Conservation (phyloP, 306 rosid genomes). For the Lagenaria siceraria region DNA sequence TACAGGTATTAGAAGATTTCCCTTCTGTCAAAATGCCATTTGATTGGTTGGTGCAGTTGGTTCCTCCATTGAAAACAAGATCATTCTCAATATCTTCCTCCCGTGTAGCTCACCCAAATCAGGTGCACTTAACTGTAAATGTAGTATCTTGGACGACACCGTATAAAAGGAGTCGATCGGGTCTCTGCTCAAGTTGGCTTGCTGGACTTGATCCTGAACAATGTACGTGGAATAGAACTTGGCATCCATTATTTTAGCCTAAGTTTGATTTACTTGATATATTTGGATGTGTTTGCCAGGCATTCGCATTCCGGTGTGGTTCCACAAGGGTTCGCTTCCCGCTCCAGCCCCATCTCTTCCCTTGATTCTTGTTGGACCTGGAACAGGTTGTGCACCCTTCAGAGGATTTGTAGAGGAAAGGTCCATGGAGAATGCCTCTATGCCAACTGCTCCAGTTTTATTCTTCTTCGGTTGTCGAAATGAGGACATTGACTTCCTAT, state of each 20-base stretch:
- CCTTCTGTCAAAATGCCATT: slow-evolving; percentile 86
- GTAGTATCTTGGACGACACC: slow-evolving; percentile 76
- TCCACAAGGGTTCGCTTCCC: slow-evolving; percentile 72
- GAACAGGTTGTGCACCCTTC: slow-evolving; percentile 93
- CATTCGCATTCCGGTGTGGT: slow-evolving; percentile 51
- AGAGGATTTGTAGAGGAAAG: slow-evolving; percentile 82
- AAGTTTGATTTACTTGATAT: not conserved
- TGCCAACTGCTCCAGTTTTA: slow-evolving; percentile 50
- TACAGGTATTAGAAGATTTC: slow-evolving; percentile 75
- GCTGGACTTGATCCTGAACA: slow-evolving; percentile 52
- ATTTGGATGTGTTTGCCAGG: slow-evolving; percentile 24
- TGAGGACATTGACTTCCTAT: slow-evolving; percentile 55
- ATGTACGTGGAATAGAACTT: slow-evolving; percentile 24
- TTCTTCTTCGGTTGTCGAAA: slow-evolving; percentile 85
- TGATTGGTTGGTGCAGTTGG: slow-evolving; percentile 89
- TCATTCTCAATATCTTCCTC: slow-evolving; percentile 84
- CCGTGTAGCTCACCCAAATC: slow-evolving; percentile 50
- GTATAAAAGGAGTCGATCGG: slow-evolving; percentile 56
- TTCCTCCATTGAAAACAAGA: slow-evolving; percentile 75
- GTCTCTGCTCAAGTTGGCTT: slow-evolving; percentile 87
- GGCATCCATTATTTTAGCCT: not conserved
- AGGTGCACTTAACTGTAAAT: slow-evolving; percentile 77
- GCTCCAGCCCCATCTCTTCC: slow-evolving; percentile 71
- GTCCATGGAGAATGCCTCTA: slow-evolving; percentile 36
- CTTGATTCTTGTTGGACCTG: slow-evolving; percentile 80